Evolutionary conservation across 139 green algal genomes (phyloP).

Genomic region (Diplosphaera chodatii): DNA sequence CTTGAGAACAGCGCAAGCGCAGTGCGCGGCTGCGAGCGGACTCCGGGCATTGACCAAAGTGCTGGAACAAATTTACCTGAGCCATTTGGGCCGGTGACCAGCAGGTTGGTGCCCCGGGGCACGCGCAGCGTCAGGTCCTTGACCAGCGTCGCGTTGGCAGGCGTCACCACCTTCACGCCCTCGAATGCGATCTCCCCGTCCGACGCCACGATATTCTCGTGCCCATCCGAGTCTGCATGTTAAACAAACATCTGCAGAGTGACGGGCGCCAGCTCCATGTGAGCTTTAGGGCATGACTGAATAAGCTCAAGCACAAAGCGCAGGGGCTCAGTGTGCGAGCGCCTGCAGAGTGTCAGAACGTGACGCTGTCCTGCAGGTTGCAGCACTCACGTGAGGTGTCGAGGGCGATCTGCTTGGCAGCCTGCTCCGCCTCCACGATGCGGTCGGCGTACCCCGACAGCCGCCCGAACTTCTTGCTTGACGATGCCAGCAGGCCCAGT

Average conservation of each 20-base stretch:
- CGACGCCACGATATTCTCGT: slow-evolving; percentile 3
- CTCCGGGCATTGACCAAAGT: no score
- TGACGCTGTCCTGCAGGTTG: no score
- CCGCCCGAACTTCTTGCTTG: slow-evolving; percentile 46
- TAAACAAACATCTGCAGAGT: no score
- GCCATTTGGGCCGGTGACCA: slow-evolving; percentile 68
- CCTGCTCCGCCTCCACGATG: slow-evolving; percentile 39
- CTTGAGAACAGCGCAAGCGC: no score
- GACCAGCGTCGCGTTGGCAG: slow-evolving; percentile 47
- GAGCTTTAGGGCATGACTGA: no score
- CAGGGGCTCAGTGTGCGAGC: no score
- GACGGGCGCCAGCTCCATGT: no score
- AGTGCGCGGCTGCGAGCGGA: no score
- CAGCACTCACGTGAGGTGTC: background rate
- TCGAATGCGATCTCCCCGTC: slow-evolving; percentile 62
- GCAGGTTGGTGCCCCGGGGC: slow-evolving; percentile 62
- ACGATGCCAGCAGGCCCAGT: slow-evolving; percentile 49
- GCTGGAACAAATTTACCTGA: no score
- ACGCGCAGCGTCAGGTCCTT: slow-evolving; percentile 47
- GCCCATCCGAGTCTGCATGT: background rate
- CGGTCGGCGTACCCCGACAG: slow-evolving; percentile 54
- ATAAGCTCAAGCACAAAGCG: no score
- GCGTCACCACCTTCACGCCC: slow-evolving; percentile 56
- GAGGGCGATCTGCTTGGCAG: slow-evolving; percentile 17
- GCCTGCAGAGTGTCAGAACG: no score